Conservation (phyloP, 257 asterid genomes). For the Petunia axillaris region DNA sequence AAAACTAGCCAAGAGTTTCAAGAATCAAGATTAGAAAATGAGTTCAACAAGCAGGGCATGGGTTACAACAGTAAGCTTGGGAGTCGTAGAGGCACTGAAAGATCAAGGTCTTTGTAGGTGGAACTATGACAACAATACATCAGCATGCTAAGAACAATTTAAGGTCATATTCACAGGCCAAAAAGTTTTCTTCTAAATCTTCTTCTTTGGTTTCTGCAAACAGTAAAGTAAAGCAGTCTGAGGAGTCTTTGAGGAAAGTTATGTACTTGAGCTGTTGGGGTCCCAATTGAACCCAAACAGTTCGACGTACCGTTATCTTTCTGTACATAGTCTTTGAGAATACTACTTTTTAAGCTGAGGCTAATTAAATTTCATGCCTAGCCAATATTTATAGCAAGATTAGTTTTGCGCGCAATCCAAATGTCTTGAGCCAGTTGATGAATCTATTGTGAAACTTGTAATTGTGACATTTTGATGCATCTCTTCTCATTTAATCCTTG, state of each 20-base stretch:
- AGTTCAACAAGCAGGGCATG: constrained; percentile 37
- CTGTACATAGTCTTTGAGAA: not conserved
- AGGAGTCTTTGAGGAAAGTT: constrained; percentile 40
- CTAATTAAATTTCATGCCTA: not conserved
- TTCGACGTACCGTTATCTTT: not conserved
- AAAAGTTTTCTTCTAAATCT: constrained; percentile 23
- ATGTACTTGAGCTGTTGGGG: constrained; percentile 45
- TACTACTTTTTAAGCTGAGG: not conserved
- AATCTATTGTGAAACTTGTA: too few species aligned
- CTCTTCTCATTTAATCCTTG: too few species aligned
- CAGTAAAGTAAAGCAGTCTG: constrained; percentile 21
- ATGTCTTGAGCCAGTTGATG: not conserved
- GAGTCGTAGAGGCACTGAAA: constrained; percentile 36
- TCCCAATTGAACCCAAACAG: constrained; percentile 25
- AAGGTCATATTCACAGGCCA: constrained; percentile 29
- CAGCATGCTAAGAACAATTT: constrained; percentile 30
- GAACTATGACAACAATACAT: constrained; percentile 30
- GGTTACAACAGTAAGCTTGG: constrained; percentile 32
- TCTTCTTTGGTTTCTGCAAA: constrained; percentile 21
- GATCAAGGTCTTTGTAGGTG: constrained; percentile 39
- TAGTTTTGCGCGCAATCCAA: not conserved
- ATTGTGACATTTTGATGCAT: too few species aligned
- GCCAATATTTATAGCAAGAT: not conserved
- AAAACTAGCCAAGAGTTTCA: not conserved
- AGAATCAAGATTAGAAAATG: constrained; percentile 27